Percentiles rank a stretch among this genome's conserved stretches.
Evolutionary conservation across 306 rosid genomes (phyloP).

Genomic region (Cucumis melo): DNA sequence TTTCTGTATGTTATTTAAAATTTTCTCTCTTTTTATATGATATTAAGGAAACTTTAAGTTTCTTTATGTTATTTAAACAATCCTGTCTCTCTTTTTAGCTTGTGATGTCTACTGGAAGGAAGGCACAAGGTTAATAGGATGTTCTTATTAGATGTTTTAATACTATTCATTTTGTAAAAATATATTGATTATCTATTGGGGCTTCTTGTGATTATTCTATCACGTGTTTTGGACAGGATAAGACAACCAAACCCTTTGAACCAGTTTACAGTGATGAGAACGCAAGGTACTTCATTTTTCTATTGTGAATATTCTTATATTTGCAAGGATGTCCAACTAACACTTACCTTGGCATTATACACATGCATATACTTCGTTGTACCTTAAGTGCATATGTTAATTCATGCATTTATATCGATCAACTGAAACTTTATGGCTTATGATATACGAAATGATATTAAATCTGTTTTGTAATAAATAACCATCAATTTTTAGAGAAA

Average conservation of each 20-base stretch:
- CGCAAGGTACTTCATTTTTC: constrained; percentile 27
- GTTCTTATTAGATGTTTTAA: not conserved
- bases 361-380: not conserved
- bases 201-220: not conserved
- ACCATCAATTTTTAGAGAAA: not conserved
- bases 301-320: not conserved
- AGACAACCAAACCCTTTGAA: constrained; percentile 24
- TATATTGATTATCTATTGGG: not conserved
- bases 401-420: not conserved
- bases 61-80: not conserved
- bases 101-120: not conserved
- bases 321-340: not conserved
- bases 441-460: not conserved
- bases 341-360: not conserved
- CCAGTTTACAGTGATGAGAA: constrained; percentile 37
- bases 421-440: not conserved
- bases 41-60: not conserved
- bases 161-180: not conserved
- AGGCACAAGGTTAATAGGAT: not conserved
- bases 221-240: constrained; percentile 15
- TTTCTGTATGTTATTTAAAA: no score
- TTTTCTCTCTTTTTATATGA: not conserved
- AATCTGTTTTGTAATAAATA: not conserved
- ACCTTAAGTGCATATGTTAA: no score
- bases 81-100: not conserved